phyloP scores from a whole-genome alignment of 768 basidiomycete genomes.

The Leccinum variicolor region DNA sequence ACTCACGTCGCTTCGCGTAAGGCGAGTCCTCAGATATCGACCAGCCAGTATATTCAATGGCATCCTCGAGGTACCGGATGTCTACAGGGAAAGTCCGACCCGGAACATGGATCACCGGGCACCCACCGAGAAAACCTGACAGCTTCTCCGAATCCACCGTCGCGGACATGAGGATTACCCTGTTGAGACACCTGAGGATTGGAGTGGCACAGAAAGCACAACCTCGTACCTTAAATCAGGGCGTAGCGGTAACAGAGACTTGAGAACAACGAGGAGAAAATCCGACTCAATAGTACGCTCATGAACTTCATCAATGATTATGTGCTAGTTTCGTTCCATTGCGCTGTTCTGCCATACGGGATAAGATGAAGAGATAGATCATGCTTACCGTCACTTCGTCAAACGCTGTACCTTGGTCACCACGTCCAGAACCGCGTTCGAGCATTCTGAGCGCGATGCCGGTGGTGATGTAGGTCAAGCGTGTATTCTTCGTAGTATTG shows the following conservation, averaged over 20 bases:
- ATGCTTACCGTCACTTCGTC: constrained; percentile 87
- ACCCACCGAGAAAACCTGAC: constrained; percentile 82
- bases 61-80: constrained; percentile 84
- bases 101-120: constrained; percentile 82
- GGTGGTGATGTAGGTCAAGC: constrained; percentile 83
- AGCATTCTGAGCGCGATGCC: constrained; percentile 97
- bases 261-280: constrained; percentile 92
- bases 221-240: constrained; percentile 74
- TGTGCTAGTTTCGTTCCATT: constrained; percentile 52
- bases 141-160: constrained; percentile 92
- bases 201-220: neutral
- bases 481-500: constrained; percentile 74
- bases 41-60: constrained; percentile 79
- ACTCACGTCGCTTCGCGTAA: constrained; percentile 70
- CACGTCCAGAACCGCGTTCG: constrained; percentile 74
- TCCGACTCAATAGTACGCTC: constrained; percentile 97
- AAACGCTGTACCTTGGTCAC: constrained; percentile 74
- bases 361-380: constrained; percentile 3
- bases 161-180: constrained; percentile 95
- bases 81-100: constrained; percentile 95
- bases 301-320: constrained; percentile 97
- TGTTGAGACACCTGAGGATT: constrained; percentile 28
- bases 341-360: neutral
- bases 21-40: constrained; percentile 74
- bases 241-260: constrained; percentile 71